Evolutionary conservation across 2,329 filamentous ascomycete species (phyloP).

Genomic region (Dactylellina parvicollis): DNA sequence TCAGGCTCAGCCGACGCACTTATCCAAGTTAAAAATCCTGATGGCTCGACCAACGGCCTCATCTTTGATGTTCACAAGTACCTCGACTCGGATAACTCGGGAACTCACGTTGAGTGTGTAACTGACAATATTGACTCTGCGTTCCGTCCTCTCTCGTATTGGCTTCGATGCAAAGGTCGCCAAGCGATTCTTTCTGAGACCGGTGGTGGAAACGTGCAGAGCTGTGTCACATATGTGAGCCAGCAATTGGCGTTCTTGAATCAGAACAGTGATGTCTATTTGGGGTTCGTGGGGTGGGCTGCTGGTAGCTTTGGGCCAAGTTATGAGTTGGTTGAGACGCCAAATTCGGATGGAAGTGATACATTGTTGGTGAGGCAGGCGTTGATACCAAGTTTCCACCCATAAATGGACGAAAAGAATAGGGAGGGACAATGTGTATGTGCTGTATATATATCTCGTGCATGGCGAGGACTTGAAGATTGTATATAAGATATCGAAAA

Average conservation of each 20-base stretch:
- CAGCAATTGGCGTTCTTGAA: constrained; percentile 60
- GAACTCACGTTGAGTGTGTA: constrained; percentile 66
- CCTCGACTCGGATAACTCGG: constrained; percentile 69
- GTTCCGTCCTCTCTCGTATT: constrained; percentile 60
- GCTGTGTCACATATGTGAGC: constrained; percentile 59
- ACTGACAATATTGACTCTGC: constrained; percentile 62
- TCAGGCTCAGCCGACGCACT: constrained; percentile 67
- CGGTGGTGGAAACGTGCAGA: constrained; percentile 61
- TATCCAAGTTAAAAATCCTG: constrained; percentile 68
- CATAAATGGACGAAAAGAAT: background rate
- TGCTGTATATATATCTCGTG: background rate
- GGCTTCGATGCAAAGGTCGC: constrained; percentile 60
- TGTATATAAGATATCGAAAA: no score
- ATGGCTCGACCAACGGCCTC: constrained; percentile 68
- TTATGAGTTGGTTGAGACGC: constrained; percentile 29
- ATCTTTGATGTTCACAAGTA: constrained; percentile 72
- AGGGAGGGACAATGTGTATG: no score
- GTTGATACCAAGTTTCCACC: constrained; percentile 39
- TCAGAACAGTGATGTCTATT: constrained; percentile 58
- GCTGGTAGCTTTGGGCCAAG: constrained; percentile 55
- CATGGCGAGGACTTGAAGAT: background rate
- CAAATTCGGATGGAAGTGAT: constrained; percentile 24
- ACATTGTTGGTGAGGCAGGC: constrained; percentile 27
- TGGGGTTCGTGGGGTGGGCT: constrained; percentile 58
- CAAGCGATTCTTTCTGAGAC: constrained; percentile 61